phyloP scores from a whole-genome alignment of 1,284 basidiomycete species.

The Lentinula novae-zelandiae region DNA sequence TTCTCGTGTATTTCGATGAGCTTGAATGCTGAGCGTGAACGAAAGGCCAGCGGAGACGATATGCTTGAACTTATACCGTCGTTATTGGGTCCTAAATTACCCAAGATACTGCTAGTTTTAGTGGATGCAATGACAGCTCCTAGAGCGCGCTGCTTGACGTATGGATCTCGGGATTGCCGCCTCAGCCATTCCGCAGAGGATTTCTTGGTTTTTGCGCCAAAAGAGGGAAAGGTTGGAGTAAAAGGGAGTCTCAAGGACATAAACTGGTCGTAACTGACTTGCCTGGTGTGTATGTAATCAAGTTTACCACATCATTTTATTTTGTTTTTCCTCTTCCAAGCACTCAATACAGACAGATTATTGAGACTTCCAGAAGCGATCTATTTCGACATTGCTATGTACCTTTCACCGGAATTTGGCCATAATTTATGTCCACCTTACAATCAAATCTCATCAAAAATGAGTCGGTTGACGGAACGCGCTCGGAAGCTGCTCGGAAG shows the following conservation, averaged over 20 bases:
- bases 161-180: conserved; percentile 64
- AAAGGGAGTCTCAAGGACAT: conserved; percentile 2
- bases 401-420: too few relatives aligned
- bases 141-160: conserved; percentile 57
- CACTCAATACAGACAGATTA: too few relatives aligned
- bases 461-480: not conserved
- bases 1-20: conserved; percentile 67
- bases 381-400: too few relatives aligned
- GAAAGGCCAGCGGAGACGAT: conserved; percentile 20
- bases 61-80: not conserved
- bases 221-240: not conserved
- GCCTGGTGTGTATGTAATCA: not conserved
- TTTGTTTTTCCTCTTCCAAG: too few relatives aligned
- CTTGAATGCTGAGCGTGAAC: conserved; percentile 82
- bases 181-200: conserved; percentile 55
- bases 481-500: not conserved
- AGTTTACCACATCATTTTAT: not conserved
- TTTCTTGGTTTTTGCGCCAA: conserved; percentile 6
- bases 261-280: not conserved
- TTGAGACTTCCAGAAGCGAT: too few relatives aligned
- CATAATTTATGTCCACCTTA: too few relatives aligned
- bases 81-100: not conserved
- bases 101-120: not conserved
- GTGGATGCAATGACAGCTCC: conserved; percentile 18
- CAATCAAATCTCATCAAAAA: not conserved